These are phyloP conservation scores for Arabidopsis thaliana DNA, from an alignment of 345 rosid species.

Conservation along the genomic window DNA sequence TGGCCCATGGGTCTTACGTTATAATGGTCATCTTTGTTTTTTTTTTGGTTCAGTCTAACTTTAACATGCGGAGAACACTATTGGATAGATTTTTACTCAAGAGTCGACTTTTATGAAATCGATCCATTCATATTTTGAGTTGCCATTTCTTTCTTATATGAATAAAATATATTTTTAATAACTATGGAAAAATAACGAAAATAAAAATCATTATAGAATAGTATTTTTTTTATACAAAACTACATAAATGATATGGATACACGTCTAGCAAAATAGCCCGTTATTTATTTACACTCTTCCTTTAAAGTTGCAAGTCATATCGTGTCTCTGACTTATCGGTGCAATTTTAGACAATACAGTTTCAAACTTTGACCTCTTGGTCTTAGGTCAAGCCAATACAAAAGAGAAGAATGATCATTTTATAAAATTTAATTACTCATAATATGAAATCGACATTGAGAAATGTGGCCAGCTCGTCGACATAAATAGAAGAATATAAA, in stretches of 20 bases:
- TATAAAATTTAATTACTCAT: not conserved
- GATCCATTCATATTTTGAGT: not conserved
- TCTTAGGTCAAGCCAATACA: conserved; percentile 38
- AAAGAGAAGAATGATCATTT: conserved; percentile 25
- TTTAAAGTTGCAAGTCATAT: not conserved
- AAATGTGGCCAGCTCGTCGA: conserved; percentile 23
- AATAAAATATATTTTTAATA: not conserved
- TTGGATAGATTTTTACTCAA: not conserved
- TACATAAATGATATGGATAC: too few relatives aligned
- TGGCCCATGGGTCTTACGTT: not conserved
- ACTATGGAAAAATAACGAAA: not conserved
- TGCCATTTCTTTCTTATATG: too few relatives aligned
- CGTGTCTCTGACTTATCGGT: not conserved
- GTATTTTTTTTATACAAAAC: too few relatives aligned
- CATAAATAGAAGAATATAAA: conserved; percentile 24
- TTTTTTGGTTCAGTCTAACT: not conserved
- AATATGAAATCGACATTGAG: conserved; percentile 26
- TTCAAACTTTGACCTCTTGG: conserved; percentile 37
- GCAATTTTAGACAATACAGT: conserved; percentile 5
- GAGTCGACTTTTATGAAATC: not conserved
- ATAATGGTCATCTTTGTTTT: too few relatives aligned
- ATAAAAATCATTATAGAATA: too few relatives aligned
- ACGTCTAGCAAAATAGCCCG: not conserved
- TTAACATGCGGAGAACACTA: not conserved
- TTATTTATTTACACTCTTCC: not conserved